Base-by-base conservation (phyloP, 202 grass and related monocot genomes). In the Carex arenaria region DNA sequence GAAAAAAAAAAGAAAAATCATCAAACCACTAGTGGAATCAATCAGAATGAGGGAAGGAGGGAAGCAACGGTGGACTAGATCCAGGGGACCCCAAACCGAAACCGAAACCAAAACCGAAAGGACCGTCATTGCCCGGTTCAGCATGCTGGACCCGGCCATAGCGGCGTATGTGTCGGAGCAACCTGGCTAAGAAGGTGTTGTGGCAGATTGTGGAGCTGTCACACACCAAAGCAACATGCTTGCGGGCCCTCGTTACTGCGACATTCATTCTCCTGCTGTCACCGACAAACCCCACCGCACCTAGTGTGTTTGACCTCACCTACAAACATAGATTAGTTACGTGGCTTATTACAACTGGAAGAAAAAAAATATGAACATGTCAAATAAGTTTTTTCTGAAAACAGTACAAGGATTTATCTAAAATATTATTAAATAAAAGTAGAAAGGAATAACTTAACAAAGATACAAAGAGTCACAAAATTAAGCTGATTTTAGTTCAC, bases 191-290 rank as follows among this genome's bases (percentile, higher is more conserved):
- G 89, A 95, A 98, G 49, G 90, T 91, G 80, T 83, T 98, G 72
- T 95, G 92, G 61, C 95, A 98, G 73, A 95, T 89, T 45, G 95
- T 95, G 17, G 89, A 95, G 34, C 89, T 98, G 67, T 98, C 95
- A 31, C 95, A 98, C 36, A 98, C 90, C 36, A 95, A 70, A 0
- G 92, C 89, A 42, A 98, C 77, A 53, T 95, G 95, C 83, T 87
- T 91, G 18, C 90, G 76, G 43, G 92, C 92, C 84, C 95, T 95
- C 10, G 92, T 95, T 69, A 95, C 89, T 59, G 95, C 86, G 23
- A 98, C 92, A 67, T 93, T 93, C 84, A 95, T 95, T 49, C 89
- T 88, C 77, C 90, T 90, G 86, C 92, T 93, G 60, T 93, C 90
- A 0, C 92, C 92, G 17, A 98, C 71, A 80, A 98, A 95, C 42